Percentiles rank a stretch among this genome's conserved stretches.
Conservation (phyloP, 352 stramenopile species). For the Vaucheria bursata region DNA sequence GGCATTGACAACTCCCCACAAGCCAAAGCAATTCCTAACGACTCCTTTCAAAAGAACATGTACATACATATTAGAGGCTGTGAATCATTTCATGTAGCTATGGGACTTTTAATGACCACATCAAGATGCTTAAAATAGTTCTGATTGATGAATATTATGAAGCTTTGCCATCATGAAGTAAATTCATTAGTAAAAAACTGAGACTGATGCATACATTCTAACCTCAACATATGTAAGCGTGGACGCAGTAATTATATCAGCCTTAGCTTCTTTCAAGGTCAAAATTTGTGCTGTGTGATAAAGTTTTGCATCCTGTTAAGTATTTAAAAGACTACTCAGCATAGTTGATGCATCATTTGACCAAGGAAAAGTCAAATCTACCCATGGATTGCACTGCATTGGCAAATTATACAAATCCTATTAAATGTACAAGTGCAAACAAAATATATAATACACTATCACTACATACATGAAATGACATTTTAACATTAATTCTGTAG, state of each 20-base stretch:
- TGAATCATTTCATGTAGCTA: too few relatives aligned
- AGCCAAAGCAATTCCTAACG: not conserved
- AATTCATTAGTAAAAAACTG: not conserved
- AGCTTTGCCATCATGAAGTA: not conserved
- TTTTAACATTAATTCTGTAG: not conserved
- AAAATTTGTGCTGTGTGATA: not conserved
- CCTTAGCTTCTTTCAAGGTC: not conserved
- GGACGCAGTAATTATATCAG: not conserved
- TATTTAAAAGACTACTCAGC: too few relatives aligned
- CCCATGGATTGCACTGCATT: not conserved
- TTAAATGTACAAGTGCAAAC: not conserved
- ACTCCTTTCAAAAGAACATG: not conserved
- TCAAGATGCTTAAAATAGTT: not conserved
- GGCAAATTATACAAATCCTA: not conserved
- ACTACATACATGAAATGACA: not conserved
- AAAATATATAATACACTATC: not conserved
- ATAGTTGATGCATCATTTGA: too few relatives aligned
- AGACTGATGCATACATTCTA: too few relatives aligned
- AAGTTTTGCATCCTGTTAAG: not conserved
- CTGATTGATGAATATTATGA: not conserved
- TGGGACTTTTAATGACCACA: not conserved
- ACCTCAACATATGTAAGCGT: conserved; percentile 13
- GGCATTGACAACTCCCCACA: not conserved
- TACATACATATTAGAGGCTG: too few relatives aligned
- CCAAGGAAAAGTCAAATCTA: too few relatives aligned